Conservation (phyloP, 352 stramenopile genomes). For the Phytophthora syringae region DNA sequence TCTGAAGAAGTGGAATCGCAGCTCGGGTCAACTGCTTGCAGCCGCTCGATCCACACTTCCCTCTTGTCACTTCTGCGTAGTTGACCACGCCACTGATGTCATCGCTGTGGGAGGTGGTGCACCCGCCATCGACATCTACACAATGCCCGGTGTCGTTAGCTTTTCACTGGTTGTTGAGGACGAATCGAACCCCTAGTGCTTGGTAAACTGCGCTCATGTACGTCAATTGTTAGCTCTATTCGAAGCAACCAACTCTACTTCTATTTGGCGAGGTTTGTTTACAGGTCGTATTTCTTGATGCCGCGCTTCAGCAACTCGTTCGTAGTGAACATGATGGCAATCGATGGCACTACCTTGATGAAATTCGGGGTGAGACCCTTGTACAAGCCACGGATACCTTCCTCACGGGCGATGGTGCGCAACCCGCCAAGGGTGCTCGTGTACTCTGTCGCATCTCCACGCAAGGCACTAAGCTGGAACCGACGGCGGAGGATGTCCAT, state of each 20-base stretch:
- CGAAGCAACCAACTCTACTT: too few species aligned
- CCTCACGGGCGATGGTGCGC: conserved; percentile 51
- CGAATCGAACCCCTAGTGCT: conserved; percentile 19
- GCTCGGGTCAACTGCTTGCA: conserved; percentile 63
- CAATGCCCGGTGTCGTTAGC: conserved; percentile 84
- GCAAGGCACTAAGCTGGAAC: conserved; percentile 70
- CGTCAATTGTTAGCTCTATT: too few species aligned
- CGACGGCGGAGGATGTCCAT: conserved; percentile 79
- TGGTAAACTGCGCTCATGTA: conserved; percentile 16
- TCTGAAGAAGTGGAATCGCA: conserved; percentile 82
- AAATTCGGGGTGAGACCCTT: conserved; percentile 75
- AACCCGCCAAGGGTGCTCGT: conserved; percentile 59
- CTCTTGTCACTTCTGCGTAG: conserved; percentile 75
- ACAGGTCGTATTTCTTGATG: conserved; percentile 36
- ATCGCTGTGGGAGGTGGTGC: conserved; percentile 70
- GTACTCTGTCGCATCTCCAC: conserved; percentile 42
- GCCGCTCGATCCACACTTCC: conserved; percentile 57
- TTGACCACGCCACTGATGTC: conserved; percentile 64
- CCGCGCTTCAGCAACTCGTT: conserved; percentile 75
- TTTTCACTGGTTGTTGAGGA: conserved; percentile 72
- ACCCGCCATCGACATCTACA: conserved; percentile 74
- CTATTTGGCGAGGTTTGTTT: conserved; percentile 25
- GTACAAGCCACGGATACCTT: conserved; percentile 70
- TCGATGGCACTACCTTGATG: conserved; percentile 80
- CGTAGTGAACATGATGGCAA: conserved; percentile 85